Evolutionary conservation across 2,329 filamentous ascomycete genomes (phyloP).

Genomic region (Arthrinium phaeospermum): DNA sequence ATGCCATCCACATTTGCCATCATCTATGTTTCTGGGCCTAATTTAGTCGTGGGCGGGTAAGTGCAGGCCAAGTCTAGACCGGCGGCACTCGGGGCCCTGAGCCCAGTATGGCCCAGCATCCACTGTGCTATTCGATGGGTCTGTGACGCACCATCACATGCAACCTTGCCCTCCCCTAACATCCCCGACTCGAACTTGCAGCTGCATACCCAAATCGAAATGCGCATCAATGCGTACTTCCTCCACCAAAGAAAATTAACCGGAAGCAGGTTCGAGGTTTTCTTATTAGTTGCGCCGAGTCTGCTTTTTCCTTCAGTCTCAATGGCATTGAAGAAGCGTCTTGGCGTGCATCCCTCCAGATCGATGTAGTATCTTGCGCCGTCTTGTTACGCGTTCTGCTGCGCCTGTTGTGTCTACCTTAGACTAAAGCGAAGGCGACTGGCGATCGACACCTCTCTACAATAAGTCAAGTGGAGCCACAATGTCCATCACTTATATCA

Average conservation of each 20-base stretch:
- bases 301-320: not conserved
- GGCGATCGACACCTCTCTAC: not conserved
- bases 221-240: not conserved
- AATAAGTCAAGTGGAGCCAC: not conserved
- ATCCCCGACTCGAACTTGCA: not conserved
- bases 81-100: not conserved
- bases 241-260: not conserved
- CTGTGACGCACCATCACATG: constrained; percentile 14
- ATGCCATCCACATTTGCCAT: constrained; percentile 2
- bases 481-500: not conserved
- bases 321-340: not conserved
- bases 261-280: not conserved
- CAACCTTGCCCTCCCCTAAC: not conserved
- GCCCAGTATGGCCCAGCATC: not conserved
- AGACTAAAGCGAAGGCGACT: not conserved
- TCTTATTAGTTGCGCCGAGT: not conserved
- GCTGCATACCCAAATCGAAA: not conserved
- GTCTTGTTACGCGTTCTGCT: constrained; percentile 11
- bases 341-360: not conserved
- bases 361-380: not conserved
- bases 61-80: not conserved
- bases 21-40: not conserved
- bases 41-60: not conserved
- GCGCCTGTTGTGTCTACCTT: not conserved
- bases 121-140: constrained; percentile 12